These are phyloP conservation scores for Arachis hypogaea DNA, from an alignment of 306 rosid species.

Conservation along the genomic window DNA sequence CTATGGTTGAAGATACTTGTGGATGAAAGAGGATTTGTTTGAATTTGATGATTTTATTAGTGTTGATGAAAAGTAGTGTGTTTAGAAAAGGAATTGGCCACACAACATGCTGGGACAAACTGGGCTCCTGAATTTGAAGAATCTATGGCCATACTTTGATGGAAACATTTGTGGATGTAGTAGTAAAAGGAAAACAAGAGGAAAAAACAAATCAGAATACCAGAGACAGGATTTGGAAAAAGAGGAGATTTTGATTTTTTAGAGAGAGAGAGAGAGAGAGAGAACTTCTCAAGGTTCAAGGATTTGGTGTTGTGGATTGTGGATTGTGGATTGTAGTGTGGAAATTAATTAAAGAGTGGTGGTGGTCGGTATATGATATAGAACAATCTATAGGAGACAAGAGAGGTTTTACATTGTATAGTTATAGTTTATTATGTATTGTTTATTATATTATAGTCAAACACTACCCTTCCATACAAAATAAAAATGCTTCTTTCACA, in stretches of 20 bases:
- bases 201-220: conserved; percentile 6
- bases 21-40: conserved; percentile 37
- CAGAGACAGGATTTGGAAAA: background rate
- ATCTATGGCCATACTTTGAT: conserved; percentile 68
- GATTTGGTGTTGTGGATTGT: conserved; percentile 27
- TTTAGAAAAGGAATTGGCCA: conserved; percentile 41
- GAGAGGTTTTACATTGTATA: too few species aligned
- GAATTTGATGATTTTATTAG: too few species aligned
- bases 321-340: conserved; percentile 15
- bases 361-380: conserved; percentile 23
- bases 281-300: background rate
- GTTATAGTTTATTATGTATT: too few species aligned
- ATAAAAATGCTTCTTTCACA: background rate
- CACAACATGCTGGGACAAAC: conserved; percentile 23
- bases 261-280: conserved; percentile 1
- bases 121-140: conserved; percentile 71
- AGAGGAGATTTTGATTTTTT: conserved; percentile 27
- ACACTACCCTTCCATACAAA: too few species aligned
- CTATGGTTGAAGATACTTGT: conserved; percentile 41
- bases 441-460: too few species aligned
- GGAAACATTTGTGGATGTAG: conserved; percentile 68
- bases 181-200: background rate
- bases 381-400: background rate
- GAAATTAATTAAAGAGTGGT: background rate
- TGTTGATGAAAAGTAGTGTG: conserved; percentile 9